Base-by-base conservation (phyloP, 2,329 filamentous ascomycete genomes). In the Arthrobotrys sphaeroides region DNA sequence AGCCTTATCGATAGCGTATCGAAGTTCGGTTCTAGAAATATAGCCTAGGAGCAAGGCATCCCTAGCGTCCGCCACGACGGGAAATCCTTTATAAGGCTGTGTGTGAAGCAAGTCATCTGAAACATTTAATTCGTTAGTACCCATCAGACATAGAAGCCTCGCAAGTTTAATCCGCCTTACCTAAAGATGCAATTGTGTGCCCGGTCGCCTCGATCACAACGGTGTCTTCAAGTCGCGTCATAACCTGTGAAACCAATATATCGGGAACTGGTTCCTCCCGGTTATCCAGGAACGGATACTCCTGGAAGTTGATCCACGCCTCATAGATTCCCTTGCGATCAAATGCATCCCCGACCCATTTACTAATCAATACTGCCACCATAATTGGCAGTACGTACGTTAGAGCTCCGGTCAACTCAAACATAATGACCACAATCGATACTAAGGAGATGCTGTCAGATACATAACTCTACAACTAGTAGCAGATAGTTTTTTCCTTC, bases 351-450 rank as follows among this genome's bases (percentile, higher is more conserved):
- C 94, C 95, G 24, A 97, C 93, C 95, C 95, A 99, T 84, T 99
- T 99, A 77, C 92, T 92, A 47, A 98, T 87, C 94, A 99, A 96
- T 81, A 99, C 95, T 45, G 94, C 93, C 78, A 99, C 92, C 95
- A 99, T 99, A 82, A 98, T 99, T 65, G 95, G 95, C 5, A 99
- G 88, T 55, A 99, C 94, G 81, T 98, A 98, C 0, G 93, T 96
- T 26, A 99, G 87, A 0, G 95, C 95, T 61, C 95, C 95, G 0
- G 95, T 99, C 67, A 99, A 89, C 84, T 99, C 95, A 81, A 99
- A 99, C 91, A 97, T 97, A 84, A 99, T 99, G 80, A 98, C 95
- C 3, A 99, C 94, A 78, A 99, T 97, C 10, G 94, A 97, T 9
- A 97, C 93, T 75, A 38, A 20, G 28, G 28, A 55, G 3, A 33